Conservation (phyloP, 2,329 filamentous ascomycete genomes). For the Botrytis medusae region DNA sequence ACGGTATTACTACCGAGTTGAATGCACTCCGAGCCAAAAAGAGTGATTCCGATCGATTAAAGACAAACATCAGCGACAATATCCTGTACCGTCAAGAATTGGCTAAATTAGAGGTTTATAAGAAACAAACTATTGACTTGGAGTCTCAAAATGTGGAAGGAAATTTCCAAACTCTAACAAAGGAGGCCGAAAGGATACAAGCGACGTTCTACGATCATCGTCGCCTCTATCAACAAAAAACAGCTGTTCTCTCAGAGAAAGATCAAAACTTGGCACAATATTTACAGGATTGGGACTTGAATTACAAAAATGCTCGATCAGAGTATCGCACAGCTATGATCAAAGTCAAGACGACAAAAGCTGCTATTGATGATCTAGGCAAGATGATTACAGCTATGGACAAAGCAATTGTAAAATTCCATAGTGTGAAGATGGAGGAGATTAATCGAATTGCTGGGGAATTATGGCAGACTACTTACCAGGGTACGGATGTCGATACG, state of each 20-base stretch:
- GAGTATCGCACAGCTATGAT: slow-evolving; percentile 88
- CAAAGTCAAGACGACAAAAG: slow-evolving; percentile 86
- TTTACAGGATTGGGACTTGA: slow-evolving; percentile 76
- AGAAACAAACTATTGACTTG: slow-evolving; percentile 69
- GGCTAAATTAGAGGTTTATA: slow-evolving; percentile 65
- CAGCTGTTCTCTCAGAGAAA: slow-evolving; percentile 47
- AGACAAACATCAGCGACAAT: slow-evolving; percentile 87
- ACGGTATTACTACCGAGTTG: slow-evolving; percentile 64
- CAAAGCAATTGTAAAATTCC: slow-evolving; percentile 96
- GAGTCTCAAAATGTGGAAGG: slow-evolving; percentile 77
- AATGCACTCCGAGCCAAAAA: slow-evolving; percentile 78
- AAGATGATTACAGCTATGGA: slow-evolving; percentile 83
- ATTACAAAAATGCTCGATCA: slow-evolving; percentile 78
- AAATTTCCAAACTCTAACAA: slow-evolving; percentile 73
- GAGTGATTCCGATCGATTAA: slow-evolving; percentile 76
- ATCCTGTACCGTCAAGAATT: slow-evolving; percentile 78
- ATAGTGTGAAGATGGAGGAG: slow-evolving; percentile 95
- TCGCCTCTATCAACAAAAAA: slow-evolving; percentile 72
- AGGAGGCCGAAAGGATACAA: slow-evolving; percentile 68
- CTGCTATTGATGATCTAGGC: slow-evolving; percentile 84
- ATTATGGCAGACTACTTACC: slow-evolving; percentile 96
- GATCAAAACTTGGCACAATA: slow-evolving; percentile 75
- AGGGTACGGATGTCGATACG: slow-evolving; percentile 94
- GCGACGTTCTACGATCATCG: slow-evolving; percentile 66
- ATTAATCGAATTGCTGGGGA: slow-evolving; percentile 94